Conservation (phyloP, 257 asterid genomes). For the Solanum etuberosum region DNA sequence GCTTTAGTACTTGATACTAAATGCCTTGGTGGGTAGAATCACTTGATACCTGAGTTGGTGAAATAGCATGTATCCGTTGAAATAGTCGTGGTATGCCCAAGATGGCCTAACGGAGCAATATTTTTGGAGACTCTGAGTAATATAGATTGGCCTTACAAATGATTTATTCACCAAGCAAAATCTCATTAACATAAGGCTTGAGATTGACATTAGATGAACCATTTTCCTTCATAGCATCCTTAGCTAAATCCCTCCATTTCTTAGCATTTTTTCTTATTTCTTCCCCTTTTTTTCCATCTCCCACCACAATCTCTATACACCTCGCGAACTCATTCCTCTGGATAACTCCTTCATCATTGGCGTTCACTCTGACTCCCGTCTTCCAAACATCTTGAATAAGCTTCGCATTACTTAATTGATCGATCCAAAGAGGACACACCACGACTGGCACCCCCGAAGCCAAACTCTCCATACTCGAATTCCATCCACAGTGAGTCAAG, state of each 20-base stretch:
- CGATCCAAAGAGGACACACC: constrained; percentile 12
- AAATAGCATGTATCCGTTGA: neutral
- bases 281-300: neutral
- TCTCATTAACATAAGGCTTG: neutral
- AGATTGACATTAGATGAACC: constrained; percentile 12
- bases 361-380: neutral
- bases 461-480: constrained; percentile 14
- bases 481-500: constrained; percentile 16
- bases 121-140: neutral
- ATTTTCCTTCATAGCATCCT: constrained; percentile 10
- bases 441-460: constrained; percentile 12
- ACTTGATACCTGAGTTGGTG: neutral
- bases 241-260: constrained; percentile 14
- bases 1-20: neutral
- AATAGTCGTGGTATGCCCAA: neutral
- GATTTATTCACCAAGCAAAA: constrained; percentile 1
- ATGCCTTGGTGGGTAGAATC: neutral
- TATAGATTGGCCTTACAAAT: neutral
- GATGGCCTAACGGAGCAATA: neutral
- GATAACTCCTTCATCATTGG: constrained; percentile 3
- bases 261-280: constrained; percentile 2
- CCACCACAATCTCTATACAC: constrained; percentile 12
- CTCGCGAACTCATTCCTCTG: constrained; percentile 8
- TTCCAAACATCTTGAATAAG: constrained; percentile 12
- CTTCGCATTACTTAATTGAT: constrained; percentile 9